Conservation (phyloP, 176 grass and related monocot genomes). For the Eremochloa ophiuroides region DNA sequence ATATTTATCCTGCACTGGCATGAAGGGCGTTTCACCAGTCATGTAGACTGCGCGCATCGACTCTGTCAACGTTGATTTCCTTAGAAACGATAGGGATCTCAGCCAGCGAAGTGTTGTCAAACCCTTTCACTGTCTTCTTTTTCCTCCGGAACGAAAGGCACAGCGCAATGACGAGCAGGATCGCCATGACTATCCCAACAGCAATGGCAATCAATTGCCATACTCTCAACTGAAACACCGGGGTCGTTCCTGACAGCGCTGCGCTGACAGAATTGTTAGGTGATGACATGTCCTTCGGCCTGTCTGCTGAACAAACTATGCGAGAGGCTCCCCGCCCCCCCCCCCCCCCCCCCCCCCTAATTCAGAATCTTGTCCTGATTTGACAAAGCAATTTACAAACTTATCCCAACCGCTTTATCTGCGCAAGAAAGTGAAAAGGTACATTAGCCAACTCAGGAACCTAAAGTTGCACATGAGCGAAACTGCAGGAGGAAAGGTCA, state of each 20-base stretch:
- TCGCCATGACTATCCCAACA: slow-evolving; percentile 56
- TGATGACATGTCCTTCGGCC: slow-evolving; percentile 51
- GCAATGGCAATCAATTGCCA: slow-evolving; percentile 87
- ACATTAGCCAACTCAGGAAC: slow-evolving; percentile 19
- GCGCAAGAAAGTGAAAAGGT: slow-evolving; percentile 40
- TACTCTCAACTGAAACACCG: slow-evolving; percentile 64
- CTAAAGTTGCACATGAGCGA: slow-evolving; percentile 37
- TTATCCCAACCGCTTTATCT: slow-evolving; percentile 44
- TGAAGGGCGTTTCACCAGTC: slow-evolving; percentile 29
- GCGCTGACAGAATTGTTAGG: slow-evolving; percentile 42
- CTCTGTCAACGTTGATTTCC: slow-evolving; percentile 76
- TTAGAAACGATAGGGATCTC: slow-evolving; percentile 87
- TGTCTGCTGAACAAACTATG: slow-evolving; percentile 14
- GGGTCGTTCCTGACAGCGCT: slow-evolving; percentile 63
- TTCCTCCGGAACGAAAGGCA: slow-evolving; percentile 60
- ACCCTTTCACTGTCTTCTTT: slow-evolving; percentile 39
- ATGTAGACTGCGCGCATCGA: slow-evolving; percentile 42
- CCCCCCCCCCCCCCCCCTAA: neutral
- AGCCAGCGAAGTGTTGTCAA: slow-evolving; percentile 20
- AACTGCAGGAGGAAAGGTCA: slow-evolving; percentile 43
- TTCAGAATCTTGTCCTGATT: slow-evolving; percentile 23
- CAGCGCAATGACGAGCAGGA: slow-evolving; percentile 55
- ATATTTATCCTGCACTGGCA: slow-evolving; percentile 58
- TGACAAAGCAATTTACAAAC: slow-evolving; percentile 35
- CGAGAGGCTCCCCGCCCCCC: neutral